Evolutionary conservation across 306 rosid species (phyloP).

Genomic region (Sechiopsis laciniata): DNA sequence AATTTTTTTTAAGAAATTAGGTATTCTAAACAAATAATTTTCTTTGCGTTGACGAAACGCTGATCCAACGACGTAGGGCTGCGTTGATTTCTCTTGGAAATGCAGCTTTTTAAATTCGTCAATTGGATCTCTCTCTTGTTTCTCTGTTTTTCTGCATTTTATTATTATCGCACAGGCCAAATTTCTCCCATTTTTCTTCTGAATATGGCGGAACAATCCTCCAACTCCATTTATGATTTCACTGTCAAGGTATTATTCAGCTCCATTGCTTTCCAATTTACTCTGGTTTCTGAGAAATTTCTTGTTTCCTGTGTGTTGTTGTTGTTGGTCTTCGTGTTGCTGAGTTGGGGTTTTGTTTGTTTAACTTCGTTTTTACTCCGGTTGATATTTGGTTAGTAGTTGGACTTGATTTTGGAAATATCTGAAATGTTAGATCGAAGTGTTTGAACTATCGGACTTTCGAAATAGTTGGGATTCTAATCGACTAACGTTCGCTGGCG

Average conservation of each 20-base stretch:
- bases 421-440: not conserved
- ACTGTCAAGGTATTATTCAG: slow-evolving; percentile 54
- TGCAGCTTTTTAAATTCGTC: slow-evolving; percentile 28
- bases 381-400: not conserved
- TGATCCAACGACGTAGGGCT: not conserved
- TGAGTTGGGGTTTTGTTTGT: not conserved
- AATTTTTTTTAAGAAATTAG: not conserved
- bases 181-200: slow-evolving; percentile 25
- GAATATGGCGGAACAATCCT: slow-evolving; percentile 44
- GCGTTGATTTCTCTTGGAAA: slow-evolving; percentile 9
- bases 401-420: not conserved
- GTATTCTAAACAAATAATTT: not conserved
- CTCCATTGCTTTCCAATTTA: not conserved
- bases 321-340: not conserved
- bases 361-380: not conserved
- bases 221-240: slow-evolving; percentile 69
- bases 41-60: not conserved
- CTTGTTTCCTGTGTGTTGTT: not conserved
- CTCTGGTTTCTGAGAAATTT: slow-evolving; percentile 9
- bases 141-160: slow-evolving; percentile 11
- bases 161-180: not conserved
- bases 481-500: not conserved
- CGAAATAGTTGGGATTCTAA: not conserved
- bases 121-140: slow-evolving; percentile 37
- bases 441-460: not conserved